These are phyloP conservation scores for Vanderwaltozyma yarrowii DNA, from an alignment of 805 yeast species.

Conservation along the genomic window DNA sequence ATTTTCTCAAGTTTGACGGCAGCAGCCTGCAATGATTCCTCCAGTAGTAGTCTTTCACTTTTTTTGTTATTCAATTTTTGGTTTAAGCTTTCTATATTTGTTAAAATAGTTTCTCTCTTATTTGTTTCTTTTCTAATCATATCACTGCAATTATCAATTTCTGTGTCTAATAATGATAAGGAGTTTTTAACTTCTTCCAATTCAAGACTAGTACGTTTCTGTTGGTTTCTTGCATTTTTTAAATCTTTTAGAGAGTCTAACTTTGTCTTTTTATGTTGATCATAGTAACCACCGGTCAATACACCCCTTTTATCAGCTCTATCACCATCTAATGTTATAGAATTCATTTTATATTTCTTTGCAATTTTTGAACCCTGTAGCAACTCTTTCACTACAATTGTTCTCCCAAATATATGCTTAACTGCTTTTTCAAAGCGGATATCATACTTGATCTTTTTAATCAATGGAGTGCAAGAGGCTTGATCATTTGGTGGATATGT, in stretches of 20 bases:
- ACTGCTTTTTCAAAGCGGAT: slow-evolving; percentile 54
- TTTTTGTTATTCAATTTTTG: slow-evolving; percentile 34
- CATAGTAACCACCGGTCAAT: slow-evolving; percentile 80
- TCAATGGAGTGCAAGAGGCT: slow-evolving; percentile 54
- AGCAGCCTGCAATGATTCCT: slow-evolving; percentile 35
- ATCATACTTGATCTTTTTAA: slow-evolving; percentile 60
- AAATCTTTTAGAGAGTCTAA: slow-evolving; percentile 57
- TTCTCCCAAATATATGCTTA: slow-evolving; percentile 68
- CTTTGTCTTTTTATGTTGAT: slow-evolving; percentile 48
- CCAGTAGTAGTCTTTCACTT: slow-evolving; percentile 33
- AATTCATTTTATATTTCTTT: slow-evolving; percentile 46
- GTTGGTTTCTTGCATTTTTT: slow-evolving; percentile 35
- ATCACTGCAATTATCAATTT: slow-evolving; percentile 42
- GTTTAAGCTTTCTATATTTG: slow-evolving; percentile 35
- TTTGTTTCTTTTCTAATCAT: slow-evolving; percentile 28
- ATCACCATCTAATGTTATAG: slow-evolving; percentile 90
- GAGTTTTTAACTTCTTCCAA: slow-evolving; percentile 33
- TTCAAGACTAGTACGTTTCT: slow-evolving; percentile 26
- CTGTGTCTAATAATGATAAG: slow-evolving; percentile 38
- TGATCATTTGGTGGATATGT: slow-evolving; percentile 49
- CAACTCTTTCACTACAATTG: slow-evolving; percentile 65
- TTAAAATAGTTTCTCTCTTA: slow-evolving; percentile 35
- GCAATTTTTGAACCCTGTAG: slow-evolving; percentile 62
- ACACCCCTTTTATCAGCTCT: slow-evolving; percentile 77
- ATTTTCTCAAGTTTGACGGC: slow-evolving; percentile 30